Evolutionary conservation across 345 rosid species (phyloP).

Genomic region (Tarenaya hassleriana): DNA sequence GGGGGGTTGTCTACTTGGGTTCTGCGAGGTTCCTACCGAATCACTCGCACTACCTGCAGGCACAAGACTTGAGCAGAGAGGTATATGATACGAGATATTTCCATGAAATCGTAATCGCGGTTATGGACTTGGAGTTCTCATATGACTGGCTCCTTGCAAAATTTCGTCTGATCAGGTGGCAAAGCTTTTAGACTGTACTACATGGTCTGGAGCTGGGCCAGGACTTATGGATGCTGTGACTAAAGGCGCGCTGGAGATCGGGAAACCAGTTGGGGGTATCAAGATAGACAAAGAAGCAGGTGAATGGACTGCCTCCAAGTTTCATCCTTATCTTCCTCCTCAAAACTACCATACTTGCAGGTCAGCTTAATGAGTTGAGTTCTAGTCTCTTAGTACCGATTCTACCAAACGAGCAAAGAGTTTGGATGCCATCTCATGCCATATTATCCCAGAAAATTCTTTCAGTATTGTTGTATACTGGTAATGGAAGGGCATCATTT

Average conservation of each 20-base stretch:
- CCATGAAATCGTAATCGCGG: neutral
- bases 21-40: constrained; percentile 72
- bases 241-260: constrained; percentile 78
- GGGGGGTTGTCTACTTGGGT: constrained; percentile 83
- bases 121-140: neutral
- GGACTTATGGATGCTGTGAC: constrained; percentile 92
- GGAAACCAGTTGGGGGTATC: constrained; percentile 75
- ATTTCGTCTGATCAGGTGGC: constrained; percentile 47
- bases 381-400: neutral
- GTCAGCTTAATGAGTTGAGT: constrained; percentile 27
- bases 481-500: too few relatives aligned
- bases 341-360: constrained; percentile 85
- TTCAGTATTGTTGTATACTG: too few relatives aligned
- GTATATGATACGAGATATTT: constrained; percentile 29
- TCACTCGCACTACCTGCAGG: constrained; percentile 56
- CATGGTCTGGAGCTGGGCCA: constrained; percentile 97
- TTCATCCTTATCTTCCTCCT: constrained; percentile 71
- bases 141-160: neutral
- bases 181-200: constrained; percentile 67
- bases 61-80: constrained; percentile 63
- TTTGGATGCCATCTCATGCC: neutral
- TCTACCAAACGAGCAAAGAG: neutral
- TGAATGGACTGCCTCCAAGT: constrained; percentile 84
- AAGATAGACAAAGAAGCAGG: constrained; percentile 83
- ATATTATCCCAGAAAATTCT: too few relatives aligned